A percentile compares a stretch with the other conserved stretches of the same genome.
Conservation (phyloP, 2,329 filamentous ascomycete genomes). For the Alternaria viburni region DNA sequence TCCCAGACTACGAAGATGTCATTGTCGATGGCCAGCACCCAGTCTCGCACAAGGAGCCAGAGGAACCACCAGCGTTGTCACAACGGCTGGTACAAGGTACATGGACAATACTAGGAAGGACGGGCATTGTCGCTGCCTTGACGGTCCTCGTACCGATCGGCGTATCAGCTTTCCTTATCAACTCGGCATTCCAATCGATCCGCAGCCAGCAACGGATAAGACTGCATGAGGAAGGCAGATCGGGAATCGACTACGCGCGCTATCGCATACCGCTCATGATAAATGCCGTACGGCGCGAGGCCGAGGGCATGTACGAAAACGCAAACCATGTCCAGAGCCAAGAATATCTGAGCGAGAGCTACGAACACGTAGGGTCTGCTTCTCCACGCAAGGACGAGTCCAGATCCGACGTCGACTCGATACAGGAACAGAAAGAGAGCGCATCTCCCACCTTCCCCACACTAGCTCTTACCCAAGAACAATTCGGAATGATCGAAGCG, state of each 20-base stretch:
- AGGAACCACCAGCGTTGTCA: constrained; percentile 43
- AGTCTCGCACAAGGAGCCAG: constrained; percentile 55
- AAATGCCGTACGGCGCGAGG: constrained; percentile 74
- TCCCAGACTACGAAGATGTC: constrained; percentile 75
- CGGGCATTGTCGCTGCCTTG: constrained; percentile 71
- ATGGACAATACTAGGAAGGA: constrained; percentile 54
- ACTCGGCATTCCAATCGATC: constrained; percentile 77
- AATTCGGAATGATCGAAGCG: constrained; percentile 84
- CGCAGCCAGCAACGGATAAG: constrained; percentile 76
- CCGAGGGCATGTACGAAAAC: constrained; percentile 79
- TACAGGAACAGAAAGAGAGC: constrained; percentile 38
- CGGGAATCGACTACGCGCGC: constrained; percentile 69
- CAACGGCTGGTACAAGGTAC: constrained; percentile 45
- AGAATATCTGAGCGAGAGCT: constrained; percentile 69
- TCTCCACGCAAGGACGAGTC: constrained; percentile 20
- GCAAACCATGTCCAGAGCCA: constrained; percentile 72
- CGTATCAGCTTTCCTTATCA: constrained; percentile 73
- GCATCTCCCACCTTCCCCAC: constrained; percentile 64
- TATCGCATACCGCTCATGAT: constrained; percentile 76
- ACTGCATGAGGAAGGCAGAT: constrained; percentile 74
- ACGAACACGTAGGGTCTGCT: constrained; percentile 49
- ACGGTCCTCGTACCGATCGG: constrained; percentile 76
- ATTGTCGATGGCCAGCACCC: constrained; percentile 74
- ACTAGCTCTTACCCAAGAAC: constrained; percentile 76
- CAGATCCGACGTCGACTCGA: constrained; percentile 30